phyloP scores from a whole-genome alignment of 345 rosid genomes.

The Erodium maritimum region DNA sequence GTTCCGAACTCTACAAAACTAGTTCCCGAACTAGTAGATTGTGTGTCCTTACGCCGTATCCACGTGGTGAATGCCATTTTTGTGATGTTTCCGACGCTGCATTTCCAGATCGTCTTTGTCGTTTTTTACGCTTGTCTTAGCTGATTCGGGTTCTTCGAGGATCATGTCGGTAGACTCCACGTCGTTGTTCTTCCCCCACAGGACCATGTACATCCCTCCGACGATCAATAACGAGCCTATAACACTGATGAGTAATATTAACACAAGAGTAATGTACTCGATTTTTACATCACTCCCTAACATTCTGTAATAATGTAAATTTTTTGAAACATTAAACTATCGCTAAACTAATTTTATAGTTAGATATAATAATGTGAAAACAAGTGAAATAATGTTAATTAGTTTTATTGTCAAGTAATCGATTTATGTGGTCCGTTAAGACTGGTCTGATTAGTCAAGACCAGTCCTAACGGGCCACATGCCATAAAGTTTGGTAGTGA shows the following conservation, averaged over 20 bases:
- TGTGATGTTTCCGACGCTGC: background rate
- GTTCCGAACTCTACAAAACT: too few species aligned
- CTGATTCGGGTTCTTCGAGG: conserved; percentile 3
- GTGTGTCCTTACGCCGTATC: background rate
- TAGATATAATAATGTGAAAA: too few species aligned
- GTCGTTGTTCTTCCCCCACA: conserved; percentile 88
- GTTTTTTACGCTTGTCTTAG: background rate
- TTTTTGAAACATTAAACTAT: too few species aligned
- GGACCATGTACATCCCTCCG: conserved; percentile 58
- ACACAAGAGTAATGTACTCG: background rate
- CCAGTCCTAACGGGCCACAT: too few species aligned
- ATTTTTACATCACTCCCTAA: background rate
- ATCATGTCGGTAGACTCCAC: background rate
- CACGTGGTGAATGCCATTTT: conserved; percentile 2
- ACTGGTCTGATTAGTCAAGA: too few species aligned
- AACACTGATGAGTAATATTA: conserved; percentile 20
- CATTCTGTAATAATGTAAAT: background rate
- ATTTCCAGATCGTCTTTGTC: conserved; percentile 11
- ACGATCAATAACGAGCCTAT: conserved; percentile 65
- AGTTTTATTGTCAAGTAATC: too few species aligned
- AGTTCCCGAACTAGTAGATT: too few species aligned
- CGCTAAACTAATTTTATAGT: too few species aligned
- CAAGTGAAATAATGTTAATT: too few species aligned
- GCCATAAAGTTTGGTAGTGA: too few species aligned
- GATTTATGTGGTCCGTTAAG: too few species aligned